Conservation (phyloP, 1,284 basidiomycete species). For the Puccinia horiana region DNA sequence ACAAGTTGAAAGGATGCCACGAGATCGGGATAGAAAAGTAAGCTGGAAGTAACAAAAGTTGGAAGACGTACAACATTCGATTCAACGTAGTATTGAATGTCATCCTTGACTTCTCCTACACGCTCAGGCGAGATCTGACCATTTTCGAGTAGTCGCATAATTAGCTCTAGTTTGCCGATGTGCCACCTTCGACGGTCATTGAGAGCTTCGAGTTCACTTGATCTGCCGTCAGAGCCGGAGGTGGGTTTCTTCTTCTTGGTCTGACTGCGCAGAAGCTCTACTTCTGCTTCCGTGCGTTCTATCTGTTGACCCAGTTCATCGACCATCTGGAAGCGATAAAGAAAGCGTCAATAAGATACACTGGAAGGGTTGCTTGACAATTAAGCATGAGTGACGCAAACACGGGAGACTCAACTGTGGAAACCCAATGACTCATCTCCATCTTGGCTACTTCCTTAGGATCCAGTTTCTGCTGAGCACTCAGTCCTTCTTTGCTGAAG, state of each 20-base stretch:
- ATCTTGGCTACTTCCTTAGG: slow-evolving; percentile 95
- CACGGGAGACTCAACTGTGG: slow-evolving; percentile 58
- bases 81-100: slow-evolving; percentile 95
- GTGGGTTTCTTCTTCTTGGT: slow-evolving; percentile 77
- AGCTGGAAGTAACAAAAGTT: background rate
- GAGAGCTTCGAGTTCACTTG: slow-evolving; percentile 79
- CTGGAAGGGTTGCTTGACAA: too few relatives aligned
- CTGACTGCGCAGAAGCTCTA: slow-evolving; percentile 81
- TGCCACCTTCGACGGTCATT: slow-evolving; percentile 98
- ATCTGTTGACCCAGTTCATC: slow-evolving; percentile 92
- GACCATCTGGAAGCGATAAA: slow-evolving; percentile 64
- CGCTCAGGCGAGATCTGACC: slow-evolving; percentile 81
- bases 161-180: slow-evolving; percentile 85
- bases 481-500: slow-evolving; percentile 97
- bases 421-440: slow-evolving; percentile 83
- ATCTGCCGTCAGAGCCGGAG: slow-evolving; percentile 67
- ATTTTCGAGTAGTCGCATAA: slow-evolving; percentile 90
- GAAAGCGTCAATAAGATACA: background rate
- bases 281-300: slow-evolving; percentile 91
- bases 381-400: background rate
- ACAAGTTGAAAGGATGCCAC: slow-evolving; percentile 22
- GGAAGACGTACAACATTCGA: slow-evolving; percentile 77
- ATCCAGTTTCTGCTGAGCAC: slow-evolving; percentile 88
- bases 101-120: slow-evolving; percentile 82
- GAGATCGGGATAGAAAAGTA: slow-evolving; percentile 6